phyloP scores from a whole-genome alignment of 805 yeast species.

The Maudiozyma serrabonitensis region DNA sequence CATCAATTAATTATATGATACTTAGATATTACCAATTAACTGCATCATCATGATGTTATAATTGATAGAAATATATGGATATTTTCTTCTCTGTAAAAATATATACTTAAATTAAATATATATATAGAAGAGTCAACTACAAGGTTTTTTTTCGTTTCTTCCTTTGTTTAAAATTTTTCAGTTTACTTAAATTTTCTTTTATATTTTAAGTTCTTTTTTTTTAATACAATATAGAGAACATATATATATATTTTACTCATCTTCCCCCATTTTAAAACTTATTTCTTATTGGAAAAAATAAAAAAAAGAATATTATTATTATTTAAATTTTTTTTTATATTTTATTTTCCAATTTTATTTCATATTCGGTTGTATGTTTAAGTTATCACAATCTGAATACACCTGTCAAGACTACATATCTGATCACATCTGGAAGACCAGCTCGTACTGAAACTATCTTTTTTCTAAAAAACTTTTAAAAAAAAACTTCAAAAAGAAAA shows the following conservation, averaged over 20 bases:
- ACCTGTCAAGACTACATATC: conserved; percentile 42
- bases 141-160: neutral
- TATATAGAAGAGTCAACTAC: neutral
- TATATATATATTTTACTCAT: neutral
- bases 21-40: too few species aligned
- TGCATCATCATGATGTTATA: neutral
- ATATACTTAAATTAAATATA: neutral
- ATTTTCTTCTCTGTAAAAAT: neutral
- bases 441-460: conserved; percentile 26
- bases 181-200: neutral
- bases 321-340: neutral
- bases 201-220: neutral
- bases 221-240: neutral
- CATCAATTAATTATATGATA: too few species aligned
- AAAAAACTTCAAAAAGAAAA: conserved; percentile 7
- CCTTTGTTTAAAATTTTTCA: neutral
- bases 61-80: too few species aligned
- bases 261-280: neutral
- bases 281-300: neutral
- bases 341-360: neutral
- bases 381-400: conserved; percentile 24
- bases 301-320: neutral
- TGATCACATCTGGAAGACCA: conserved; percentile 46
- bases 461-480: neutral
- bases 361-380: conserved; percentile 22